A percentile compares a stretch with the other conserved stretches of the same genome.
Conservation (phyloP, 192 early-diverging fungal species). For the Polychytrium aggregatum region DNA sequence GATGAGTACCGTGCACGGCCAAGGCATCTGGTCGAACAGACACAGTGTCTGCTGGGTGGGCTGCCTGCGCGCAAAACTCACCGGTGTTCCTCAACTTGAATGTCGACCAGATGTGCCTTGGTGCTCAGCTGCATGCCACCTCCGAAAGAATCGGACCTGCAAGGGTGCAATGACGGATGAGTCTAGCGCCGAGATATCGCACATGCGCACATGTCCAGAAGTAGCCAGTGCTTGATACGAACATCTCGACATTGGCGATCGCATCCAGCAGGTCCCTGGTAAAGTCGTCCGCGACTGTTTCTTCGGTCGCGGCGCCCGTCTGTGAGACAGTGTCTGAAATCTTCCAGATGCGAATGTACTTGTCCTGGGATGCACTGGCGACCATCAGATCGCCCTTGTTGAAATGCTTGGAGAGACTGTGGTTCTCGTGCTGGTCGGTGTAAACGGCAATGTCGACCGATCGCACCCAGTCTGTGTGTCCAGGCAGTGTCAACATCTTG, state of each 20-base stretch:
- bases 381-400: conserved; percentile 70
- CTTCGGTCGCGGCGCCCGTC: neutral
- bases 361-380: conserved; percentile 83
- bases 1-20: neutral
- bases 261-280: conserved; percentile 20
- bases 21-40: neutral
- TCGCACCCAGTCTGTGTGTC: conserved; percentile 92
- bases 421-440: conserved; percentile 15
- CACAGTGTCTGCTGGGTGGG: neutral
- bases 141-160: conserved; percentile 9
- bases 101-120: conserved; percentile 67
- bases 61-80: neutral
- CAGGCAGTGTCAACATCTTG: conserved; percentile 53
- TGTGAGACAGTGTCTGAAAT: conserved; percentile 24
- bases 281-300: conserved; percentile 3
- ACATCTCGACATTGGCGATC: conserved; percentile 21
- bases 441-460: conserved; percentile 62
- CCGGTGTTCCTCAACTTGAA: conserved; percentile 16
- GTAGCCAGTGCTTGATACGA: neutral
- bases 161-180: neutral
- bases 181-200: neutral
- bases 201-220: neutral
- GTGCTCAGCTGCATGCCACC: conserved; percentile 61
- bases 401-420: conserved; percentile 33
- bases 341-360: conserved; percentile 86